phyloP scores from a whole-genome alignment of 768 basidiomycete species.

The Auricularia sp. region DNA sequence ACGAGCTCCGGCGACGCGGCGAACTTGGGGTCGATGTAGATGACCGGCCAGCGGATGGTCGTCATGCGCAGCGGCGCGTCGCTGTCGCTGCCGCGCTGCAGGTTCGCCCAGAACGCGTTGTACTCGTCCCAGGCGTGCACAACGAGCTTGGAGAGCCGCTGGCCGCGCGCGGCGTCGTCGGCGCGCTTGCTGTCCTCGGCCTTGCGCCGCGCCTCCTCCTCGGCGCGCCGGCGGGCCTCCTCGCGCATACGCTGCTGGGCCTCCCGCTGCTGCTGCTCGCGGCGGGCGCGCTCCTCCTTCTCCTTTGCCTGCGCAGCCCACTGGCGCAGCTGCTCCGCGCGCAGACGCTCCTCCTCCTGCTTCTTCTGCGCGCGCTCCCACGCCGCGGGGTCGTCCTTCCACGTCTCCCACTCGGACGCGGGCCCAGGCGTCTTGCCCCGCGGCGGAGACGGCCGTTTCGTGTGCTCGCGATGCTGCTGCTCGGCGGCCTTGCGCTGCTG shows the following conservation, averaged over 20 bases:
- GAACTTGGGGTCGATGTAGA: not conserved
- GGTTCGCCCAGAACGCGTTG: not conserved
- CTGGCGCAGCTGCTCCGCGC: not conserved
- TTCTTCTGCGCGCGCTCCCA: slow-evolving; percentile 1
- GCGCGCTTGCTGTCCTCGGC: not conserved
- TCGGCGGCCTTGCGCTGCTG: not conserved
- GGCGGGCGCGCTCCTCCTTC: not conserved
- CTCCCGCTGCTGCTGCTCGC: not conserved
- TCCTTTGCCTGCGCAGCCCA: not conserved
- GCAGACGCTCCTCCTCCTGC: not conserved
- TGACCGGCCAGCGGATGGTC: slow-evolving; percentile 1
- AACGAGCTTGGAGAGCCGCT: not conserved
- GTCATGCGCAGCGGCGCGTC: not conserved
- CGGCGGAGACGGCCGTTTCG: not conserved
- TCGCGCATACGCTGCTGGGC: not conserved
- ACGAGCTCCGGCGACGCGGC: not conserved
- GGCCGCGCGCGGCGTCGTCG: not conserved
- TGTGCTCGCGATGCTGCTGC: not conserved
- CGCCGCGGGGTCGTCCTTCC: not conserved
- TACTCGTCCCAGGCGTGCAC: not conserved
- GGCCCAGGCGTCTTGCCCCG: not conserved
- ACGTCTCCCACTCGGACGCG: not conserved
- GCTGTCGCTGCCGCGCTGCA: not conserved
- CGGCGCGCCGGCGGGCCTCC: not conserved
- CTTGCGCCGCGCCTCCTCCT: not conserved